phyloP scores from a whole-genome alignment of 345 rosid genomes.

The Ceriops decandra region DNA sequence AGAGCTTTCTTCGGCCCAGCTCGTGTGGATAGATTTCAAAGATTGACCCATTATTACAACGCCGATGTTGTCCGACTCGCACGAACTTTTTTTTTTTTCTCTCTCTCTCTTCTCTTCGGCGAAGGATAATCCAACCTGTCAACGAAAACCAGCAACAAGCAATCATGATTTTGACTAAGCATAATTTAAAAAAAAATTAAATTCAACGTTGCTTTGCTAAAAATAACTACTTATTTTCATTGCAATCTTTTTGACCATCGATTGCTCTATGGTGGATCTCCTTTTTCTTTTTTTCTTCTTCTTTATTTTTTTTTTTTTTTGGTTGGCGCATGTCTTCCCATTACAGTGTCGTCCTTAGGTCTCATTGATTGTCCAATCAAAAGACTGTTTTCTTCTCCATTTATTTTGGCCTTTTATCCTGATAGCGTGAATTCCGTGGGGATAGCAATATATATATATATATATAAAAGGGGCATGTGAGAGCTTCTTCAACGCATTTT shows the following conservation, averaged over 20 bases:
- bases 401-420: slow-evolving; percentile 17
- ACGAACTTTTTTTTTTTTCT: slow-evolving; percentile 2
- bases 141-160: slow-evolving; percentile 23
- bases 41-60: slow-evolving; percentile 1
- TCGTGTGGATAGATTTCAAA: slow-evolving; percentile 18
- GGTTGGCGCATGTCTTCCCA: slow-evolving; percentile 21
- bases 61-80: slow-evolving; percentile 11
- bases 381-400: slow-evolving; percentile 16
- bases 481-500: no score
- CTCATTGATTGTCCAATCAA: slow-evolving; percentile 40
- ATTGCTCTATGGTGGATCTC: slow-evolving; percentile 24
- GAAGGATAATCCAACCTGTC: slow-evolving; percentile 32
- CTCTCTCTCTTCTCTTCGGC: no score
- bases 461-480: slow-evolving; percentile 10
- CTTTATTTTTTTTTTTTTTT: slow-evolving; percentile 20
- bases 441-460: slow-evolving; percentile 17
- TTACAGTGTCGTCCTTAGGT: slow-evolving; percentile 13
- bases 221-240: slow-evolving; percentile 27
- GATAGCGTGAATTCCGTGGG: slow-evolving; percentile 19
- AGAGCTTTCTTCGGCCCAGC: slow-evolving; percentile 10
- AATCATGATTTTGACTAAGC: slow-evolving; percentile 47
- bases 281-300: not conserved
- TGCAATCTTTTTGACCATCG: slow-evolving; percentile 52
- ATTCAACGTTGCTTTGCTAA: slow-evolving; percentile 14
- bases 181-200: not conserved